phyloP scores from a whole-genome alignment of 257 asterid genomes.

The Verbascum thapsus region DNA sequence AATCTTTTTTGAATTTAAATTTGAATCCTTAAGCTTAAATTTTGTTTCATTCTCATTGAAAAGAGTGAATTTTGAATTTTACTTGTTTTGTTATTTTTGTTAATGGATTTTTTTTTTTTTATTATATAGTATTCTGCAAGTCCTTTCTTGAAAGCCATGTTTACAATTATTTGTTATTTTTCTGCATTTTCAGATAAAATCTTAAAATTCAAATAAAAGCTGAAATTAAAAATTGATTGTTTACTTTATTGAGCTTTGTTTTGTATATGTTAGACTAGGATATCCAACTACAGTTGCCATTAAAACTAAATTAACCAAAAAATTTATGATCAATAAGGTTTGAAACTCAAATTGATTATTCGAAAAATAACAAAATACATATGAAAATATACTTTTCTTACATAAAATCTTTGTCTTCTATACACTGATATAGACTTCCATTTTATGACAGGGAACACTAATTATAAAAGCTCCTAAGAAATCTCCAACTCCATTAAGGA shows the following conservation, averaged over 20 bases:
- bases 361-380: too few species aligned
- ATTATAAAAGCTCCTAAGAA: conserved; percentile 76
- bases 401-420: neutral
- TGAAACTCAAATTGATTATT: too few species aligned
- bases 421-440: conserved; percentile 9
- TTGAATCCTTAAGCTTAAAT: neutral
- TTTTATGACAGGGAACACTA: conserved; percentile 52
- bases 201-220: too few species aligned
- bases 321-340: too few species aligned
- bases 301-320: too few species aligned
- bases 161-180: neutral
- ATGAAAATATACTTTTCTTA: too few species aligned
- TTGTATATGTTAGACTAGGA: too few species aligned
- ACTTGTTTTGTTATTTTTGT: too few species aligned
- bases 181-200: conserved; percentile 10
- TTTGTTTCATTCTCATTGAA: neutral
- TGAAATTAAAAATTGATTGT: too few species aligned
- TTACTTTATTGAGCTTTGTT: too few species aligned
- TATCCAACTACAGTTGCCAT: too few species aligned
- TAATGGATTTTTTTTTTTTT: neutral
- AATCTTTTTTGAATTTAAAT: conserved; percentile 16
- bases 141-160: too few species aligned
- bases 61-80: conserved; percentile 9
- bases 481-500: conserved; percentile 65
- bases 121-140: neutral